Evolutionary conservation across 176 grass and related monocot species (phyloP).

Genomic region (Puya raimondii): DNA sequence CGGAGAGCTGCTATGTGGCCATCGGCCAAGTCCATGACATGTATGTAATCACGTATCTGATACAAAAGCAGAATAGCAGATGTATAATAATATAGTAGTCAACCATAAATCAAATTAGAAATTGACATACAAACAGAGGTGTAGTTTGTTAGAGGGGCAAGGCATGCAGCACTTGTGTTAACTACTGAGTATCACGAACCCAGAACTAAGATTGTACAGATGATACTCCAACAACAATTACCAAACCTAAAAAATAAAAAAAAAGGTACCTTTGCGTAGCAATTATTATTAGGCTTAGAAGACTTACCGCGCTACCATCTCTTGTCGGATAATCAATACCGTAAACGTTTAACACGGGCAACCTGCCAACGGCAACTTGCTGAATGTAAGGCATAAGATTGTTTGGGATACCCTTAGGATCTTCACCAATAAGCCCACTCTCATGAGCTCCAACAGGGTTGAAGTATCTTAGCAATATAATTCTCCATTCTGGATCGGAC

Average conservation of each 20-base stretch:
- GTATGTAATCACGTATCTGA: constrained; percentile 86
- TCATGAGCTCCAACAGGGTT: constrained; percentile 83
- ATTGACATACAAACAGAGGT: neutral
- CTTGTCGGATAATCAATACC: constrained; percentile 72
- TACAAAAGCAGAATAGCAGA: neutral
- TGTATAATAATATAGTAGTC: neutral
- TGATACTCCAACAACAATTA: too few relatives aligned
- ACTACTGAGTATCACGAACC: neutral
- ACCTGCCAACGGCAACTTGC: constrained; percentile 68
- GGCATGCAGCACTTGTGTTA: neutral
- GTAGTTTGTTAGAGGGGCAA: too few relatives aligned
- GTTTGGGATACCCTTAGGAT: constrained; percentile 82
- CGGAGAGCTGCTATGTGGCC: constrained; percentile 76
- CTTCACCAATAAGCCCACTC: constrained; percentile 88
- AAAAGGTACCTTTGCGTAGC: neutral
- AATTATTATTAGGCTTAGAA: neutral
- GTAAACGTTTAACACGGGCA: constrained; percentile 69
- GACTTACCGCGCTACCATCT: constrained; percentile 67
- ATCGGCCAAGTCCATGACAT: constrained; percentile 91
- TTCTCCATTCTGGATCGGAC: constrained; percentile 53
- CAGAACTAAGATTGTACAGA: neutral
- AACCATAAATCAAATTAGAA: neutral
- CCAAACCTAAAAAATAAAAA: neutral
- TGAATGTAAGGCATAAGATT: constrained; percentile 93
- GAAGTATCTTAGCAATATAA: constrained; percentile 79